phyloP scores from a whole-genome alignment of 371 early-diverging fungal genomes.

The Chytridium lagenaria region DNA sequence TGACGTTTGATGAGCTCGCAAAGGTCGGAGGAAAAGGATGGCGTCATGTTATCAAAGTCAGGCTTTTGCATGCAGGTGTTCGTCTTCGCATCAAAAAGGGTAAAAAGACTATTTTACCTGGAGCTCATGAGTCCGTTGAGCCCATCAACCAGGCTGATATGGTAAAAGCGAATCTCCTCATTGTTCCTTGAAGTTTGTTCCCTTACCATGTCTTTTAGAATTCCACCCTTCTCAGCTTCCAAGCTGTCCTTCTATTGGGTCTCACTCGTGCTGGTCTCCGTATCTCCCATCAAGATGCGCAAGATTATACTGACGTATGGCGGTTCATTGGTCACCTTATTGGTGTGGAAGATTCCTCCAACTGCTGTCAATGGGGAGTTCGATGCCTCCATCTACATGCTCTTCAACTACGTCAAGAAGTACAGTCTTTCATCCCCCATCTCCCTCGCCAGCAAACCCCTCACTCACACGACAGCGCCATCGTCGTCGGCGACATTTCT shows the following conservation, averaged over 20 bases:
- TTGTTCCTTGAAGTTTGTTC: not conserved
- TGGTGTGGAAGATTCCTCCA: not conserved
- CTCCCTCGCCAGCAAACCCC: not conserved
- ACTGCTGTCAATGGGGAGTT: conserved; percentile 19
- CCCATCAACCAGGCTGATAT: conserved; percentile 24
- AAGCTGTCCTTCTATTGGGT: not conserved
- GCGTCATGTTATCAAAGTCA: conserved; percentile 12
- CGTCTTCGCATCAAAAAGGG: not conserved
- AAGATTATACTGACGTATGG: not conserved
- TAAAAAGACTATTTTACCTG: not conserved
- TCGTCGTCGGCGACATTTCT: not conserved
- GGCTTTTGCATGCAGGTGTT: conserved; percentile 16
- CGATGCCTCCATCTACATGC: conserved; percentile 1
- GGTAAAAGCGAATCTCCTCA: not conserved
- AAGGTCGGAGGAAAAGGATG: conserved; percentile 16
- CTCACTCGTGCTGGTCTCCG: not conserved
- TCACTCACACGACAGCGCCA: not conserved
- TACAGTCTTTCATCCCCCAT: not conserved
- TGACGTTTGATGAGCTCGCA: not conserved
- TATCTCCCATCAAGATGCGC: not conserved
- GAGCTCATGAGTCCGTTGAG: not conserved
- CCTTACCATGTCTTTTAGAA: not conserved
- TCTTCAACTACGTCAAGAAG: not conserved
- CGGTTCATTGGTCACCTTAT: conserved; percentile 13
- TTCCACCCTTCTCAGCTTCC: not conserved